Conservation (phyloP, 176 grass and related monocot species). For the barley (Hordeum vulgare) region DNA sequence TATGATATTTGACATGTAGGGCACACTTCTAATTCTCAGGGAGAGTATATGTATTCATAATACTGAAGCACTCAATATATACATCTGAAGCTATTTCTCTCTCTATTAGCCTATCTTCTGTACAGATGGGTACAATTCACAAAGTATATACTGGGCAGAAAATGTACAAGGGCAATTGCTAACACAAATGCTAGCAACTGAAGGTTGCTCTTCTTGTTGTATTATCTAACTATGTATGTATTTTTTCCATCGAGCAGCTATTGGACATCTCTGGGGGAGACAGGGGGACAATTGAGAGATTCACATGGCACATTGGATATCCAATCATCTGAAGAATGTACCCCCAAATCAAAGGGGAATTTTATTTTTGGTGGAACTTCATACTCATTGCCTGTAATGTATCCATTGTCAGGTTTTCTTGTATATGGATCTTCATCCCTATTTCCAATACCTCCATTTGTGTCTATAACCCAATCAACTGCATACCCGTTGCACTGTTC, state of each 20-base stretch:
- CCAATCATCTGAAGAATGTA: constrained; percentile 58
- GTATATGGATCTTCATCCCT: constrained; percentile 3
- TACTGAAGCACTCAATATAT: constrained; percentile 1
- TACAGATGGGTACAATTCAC: constrained; percentile 14
- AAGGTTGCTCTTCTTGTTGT: constrained; percentile 27
- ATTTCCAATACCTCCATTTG: constrained; percentile 21
- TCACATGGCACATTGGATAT: constrained; percentile 50
- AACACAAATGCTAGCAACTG: constrained; percentile 41
- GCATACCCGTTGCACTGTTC: constrained; percentile 30
- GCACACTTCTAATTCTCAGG: constrained; percentile 3
- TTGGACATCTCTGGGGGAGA: constrained; percentile 23
- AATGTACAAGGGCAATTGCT: constrained; percentile 11
- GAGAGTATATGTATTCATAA: background rate
- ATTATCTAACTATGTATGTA: constrained; percentile 16
- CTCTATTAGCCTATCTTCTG: constrained; percentile 41
- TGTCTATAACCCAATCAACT: constrained; percentile 24
- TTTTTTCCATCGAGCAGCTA: constrained; percentile 24
- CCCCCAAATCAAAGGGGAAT: constrained; percentile 47
- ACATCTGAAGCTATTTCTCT: constrained; percentile 9
- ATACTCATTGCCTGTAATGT: constrained; percentile 2
- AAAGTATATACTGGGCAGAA: constrained; percentile 21
- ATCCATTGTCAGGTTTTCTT: constrained; percentile 20
- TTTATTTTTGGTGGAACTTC: constrained; percentile 25
- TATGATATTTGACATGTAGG: background rate
- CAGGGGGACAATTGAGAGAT: constrained; percentile 29